phyloP scores from a whole-genome alignment of 2,329 filamentous ascomycete species.

The Botryotinia globosa region DNA sequence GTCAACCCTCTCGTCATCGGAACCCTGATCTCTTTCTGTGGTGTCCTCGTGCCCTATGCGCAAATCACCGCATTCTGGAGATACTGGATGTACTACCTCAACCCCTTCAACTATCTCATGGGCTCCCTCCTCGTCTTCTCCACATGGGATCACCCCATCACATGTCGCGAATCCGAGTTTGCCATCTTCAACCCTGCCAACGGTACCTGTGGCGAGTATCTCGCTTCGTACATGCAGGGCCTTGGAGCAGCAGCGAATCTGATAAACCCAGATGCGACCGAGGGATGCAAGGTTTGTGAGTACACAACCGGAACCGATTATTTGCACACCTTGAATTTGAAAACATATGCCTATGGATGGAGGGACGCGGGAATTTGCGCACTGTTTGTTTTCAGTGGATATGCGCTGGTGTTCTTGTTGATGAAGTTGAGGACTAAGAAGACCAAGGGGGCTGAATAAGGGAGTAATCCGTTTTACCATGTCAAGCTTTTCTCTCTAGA shows the following conservation, averaged over 20 bases:
- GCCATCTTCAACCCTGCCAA: slow-evolving; percentile 42
- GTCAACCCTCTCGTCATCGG: slow-evolving; percentile 56
- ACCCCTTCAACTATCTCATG: slow-evolving; percentile 62
- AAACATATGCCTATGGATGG: slow-evolving; percentile 63
- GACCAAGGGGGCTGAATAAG: slow-evolving; percentile 43
- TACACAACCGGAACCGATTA: slow-evolving; percentile 59
- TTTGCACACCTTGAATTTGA: slow-evolving; percentile 56
- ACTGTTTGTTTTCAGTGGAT: slow-evolving; percentile 44
- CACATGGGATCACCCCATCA: slow-evolving; percentile 47
- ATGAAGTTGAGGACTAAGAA: slow-evolving; percentile 50
- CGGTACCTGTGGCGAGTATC: slow-evolving; percentile 60
- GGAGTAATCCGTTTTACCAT: neutral
- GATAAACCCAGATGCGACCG: slow-evolving; percentile 56
- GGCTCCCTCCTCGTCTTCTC: slow-evolving; percentile 53
- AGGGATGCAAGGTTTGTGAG: slow-evolving; percentile 58
- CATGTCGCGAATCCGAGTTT: slow-evolving; percentile 49
- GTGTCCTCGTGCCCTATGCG: slow-evolving; percentile 69
- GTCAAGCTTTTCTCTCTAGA: neutral
- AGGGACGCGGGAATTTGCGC: slow-evolving; percentile 55
- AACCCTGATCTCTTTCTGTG: slow-evolving; percentile 67
- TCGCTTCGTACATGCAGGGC: slow-evolving; percentile 49
- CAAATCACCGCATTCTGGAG: slow-evolving; percentile 66
- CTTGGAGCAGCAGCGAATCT: slow-evolving; percentile 51
- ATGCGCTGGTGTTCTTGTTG: slow-evolving; percentile 46
- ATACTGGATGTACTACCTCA: slow-evolving; percentile 50